Evolutionary conservation across 345 rosid genomes (phyloP).

Genomic region (Eucalyptus lansdowneana): DNA sequence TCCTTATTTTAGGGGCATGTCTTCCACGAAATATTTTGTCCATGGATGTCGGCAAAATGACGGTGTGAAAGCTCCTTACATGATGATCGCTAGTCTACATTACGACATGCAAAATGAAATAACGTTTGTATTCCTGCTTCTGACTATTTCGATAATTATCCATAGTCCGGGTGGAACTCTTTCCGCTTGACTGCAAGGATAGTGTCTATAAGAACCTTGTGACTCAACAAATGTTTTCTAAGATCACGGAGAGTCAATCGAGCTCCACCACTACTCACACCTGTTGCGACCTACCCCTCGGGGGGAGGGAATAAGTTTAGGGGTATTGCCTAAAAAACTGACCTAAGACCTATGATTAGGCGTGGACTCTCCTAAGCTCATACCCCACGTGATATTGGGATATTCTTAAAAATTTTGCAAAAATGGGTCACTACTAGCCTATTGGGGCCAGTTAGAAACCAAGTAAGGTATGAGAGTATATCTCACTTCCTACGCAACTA

Average conservation of each 20-base stretch:
- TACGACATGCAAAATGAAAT: not conserved
- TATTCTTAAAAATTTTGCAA: too few relatives aligned
- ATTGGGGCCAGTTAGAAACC: too few relatives aligned
- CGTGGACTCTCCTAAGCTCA: too few relatives aligned
- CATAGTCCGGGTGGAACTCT: not conserved
- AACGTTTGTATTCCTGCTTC: not conserved
- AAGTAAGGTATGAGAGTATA: too few relatives aligned
- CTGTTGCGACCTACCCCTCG: too few relatives aligned
- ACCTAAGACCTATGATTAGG: too few relatives aligned
- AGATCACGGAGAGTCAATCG: not conserved
- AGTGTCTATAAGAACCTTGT: not conserved
- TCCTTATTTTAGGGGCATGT: not conserved
- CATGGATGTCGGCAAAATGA: not conserved
- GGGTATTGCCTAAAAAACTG: rapidly evolving
- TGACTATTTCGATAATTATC: too few relatives aligned
- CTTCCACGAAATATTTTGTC: not conserved
- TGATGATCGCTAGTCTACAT: not conserved
- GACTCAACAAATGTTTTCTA: not conserved
- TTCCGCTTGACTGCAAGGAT: not conserved
- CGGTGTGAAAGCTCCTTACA: not conserved
- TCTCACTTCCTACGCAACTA: too few relatives aligned
- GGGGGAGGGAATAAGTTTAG: too few relatives aligned
- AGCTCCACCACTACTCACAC: not conserved
- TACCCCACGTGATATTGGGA: too few relatives aligned
- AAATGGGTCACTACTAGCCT: too few relatives aligned